A percentile compares a stretch with the other conserved stretches of the same genome.
Conservation (phyloP, 352 stramenopile species). For the Pythium sp. region DNA sequence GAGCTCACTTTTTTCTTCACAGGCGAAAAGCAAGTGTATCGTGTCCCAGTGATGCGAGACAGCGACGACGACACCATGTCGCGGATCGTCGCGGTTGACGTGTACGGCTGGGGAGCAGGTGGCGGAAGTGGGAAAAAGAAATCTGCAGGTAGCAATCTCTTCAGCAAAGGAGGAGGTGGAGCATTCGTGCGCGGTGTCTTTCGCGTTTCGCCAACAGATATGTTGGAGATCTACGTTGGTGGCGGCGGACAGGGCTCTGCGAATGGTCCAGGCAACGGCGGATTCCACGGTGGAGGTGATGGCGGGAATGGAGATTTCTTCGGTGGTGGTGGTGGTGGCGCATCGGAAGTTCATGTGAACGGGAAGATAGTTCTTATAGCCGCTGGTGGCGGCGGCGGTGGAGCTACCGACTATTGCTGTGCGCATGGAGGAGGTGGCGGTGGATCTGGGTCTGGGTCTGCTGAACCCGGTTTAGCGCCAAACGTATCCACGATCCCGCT, state of each 20-base stretch:
- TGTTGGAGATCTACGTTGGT: slow-evolving; percentile 57
- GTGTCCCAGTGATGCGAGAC: slow-evolving; percentile 23
- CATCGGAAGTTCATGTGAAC: slow-evolving; percentile 47
- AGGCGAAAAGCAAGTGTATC: slow-evolving; percentile 24
- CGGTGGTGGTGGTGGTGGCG: slow-evolving; percentile 66
- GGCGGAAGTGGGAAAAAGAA: slow-evolving; percentile 52
- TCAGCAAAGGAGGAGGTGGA: slow-evolving; percentile 58
- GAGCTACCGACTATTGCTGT: slow-evolving; percentile 75
- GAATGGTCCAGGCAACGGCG: slow-evolving; percentile 31
- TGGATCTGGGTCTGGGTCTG: slow-evolving; percentile 21
- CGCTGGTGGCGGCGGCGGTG: slow-evolving; percentile 66
- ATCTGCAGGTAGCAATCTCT: slow-evolving; percentile 7
- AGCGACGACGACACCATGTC: slow-evolving; percentile 11
- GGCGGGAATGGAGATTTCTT: slow-evolving; percentile 50
- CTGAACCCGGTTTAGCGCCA: slow-evolving; percentile 41
- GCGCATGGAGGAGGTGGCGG: slow-evolving; percentile 57
- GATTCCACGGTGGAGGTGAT: slow-evolving; percentile 66
- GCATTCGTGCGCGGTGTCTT: slow-evolving; percentile 67
- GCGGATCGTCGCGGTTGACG: slow-evolving; percentile 59
- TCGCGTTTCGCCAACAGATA: slow-evolving; percentile 37
- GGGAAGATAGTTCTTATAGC: slow-evolving; percentile 55
- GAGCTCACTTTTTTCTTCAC: slow-evolving; percentile 53
- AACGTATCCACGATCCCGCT: slow-evolving; percentile 30
- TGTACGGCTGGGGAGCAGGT: slow-evolving; percentile 79
- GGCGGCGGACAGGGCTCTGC: slow-evolving; percentile 38